Base-by-base conservation (phyloP, 2,329 filamentous ascomycete species). In the Aspergillus arachidicola region DNA sequence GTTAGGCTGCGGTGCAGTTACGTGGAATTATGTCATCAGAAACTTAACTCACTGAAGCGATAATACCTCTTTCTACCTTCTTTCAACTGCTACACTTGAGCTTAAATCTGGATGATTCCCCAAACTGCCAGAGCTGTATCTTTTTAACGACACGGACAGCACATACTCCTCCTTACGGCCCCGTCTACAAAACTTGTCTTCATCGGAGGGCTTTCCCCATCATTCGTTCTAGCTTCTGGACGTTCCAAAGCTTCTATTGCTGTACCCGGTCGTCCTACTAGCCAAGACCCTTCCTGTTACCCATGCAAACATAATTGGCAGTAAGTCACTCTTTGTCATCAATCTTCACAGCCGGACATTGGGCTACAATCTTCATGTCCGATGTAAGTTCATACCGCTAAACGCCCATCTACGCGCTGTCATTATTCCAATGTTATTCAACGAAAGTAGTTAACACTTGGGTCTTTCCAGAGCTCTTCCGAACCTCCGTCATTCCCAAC, bases 221-320 rank as follows among this genome's bases (percentile, higher is more conserved):
- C 45, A 19, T 41, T 41, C 28, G 28, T 57, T 38, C 41, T 55
- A 55, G 21, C 26, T 54, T 36, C 43, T 26, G 21, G 23, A 60
- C 36, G 54, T 58, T 36, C 45, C 56, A 21, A 55, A 64, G 59
- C 57, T 65, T 46, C 50, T 32, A 14, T 54, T 32, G 48, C 45
- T 55, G 45, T 48, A 64, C 59, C 55, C 59, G 61, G 57, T 68
- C 66, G 63, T 65, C 57, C 60, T 65, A 57, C 62, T 63, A 63
- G 58, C 55, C 56, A 54, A 65, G 59, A 56, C 60, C 58, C 41
- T 60, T 57, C 63, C 55, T 58, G 58, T 59, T 59, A 60, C 65
- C 54, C 68, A 76, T 76, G 73, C 72, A 67, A 72, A 68, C 63
- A 64, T 64, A 66, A 65, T 63, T 66, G 65, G 66, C 66, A 69